Evolutionary conservation across 2,329 filamentous ascomycete genomes (phyloP), one percentile per base, ranked within the genome.

Genomic region (Triangularia verruculosa): DNA sequence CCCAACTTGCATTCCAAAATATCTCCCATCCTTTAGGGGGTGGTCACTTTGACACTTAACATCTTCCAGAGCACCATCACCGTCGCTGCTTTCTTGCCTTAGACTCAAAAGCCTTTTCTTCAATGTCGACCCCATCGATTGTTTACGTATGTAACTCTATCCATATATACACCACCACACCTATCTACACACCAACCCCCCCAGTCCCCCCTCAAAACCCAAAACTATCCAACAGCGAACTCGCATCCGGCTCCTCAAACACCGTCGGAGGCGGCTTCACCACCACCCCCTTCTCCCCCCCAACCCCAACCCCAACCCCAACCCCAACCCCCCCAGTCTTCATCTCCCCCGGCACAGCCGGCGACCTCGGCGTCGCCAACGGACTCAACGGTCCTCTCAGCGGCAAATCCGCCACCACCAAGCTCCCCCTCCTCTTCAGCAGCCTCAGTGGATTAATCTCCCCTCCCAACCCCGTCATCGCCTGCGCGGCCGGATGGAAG

Each of bases 191-290:
- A n/a, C n/a, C n/a, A n/a, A n/a, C n/a, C n/a, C n/a, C n/a, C n/a
- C n/a, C n/a, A n/a, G n/a, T n/a, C 34, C 4, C 34, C 15, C 34
- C 22, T 70, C 70, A 98, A 74, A 98, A 95, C 1, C 94, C 94
- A 83, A 98, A 98, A 74, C 86, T 93, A 80, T 98, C 94, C 70
- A 98, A 81, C 72, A 99, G 78, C 64, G 92, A 94, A 74, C 86
- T 92, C 27, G 91, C 85, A 78, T 96, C 93, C n/a, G 95, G 95
- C 76, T 99, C 95, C 70, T 96, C 84, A 74, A 98, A 98, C 67
- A 89, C 87, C 20, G 89, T 92, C 1, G 92, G 87, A 15, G 88
- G 83, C 13, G 85, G 82, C 71, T 89, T 84, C 65, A 74, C 62
- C 72, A 76, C 64, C 5, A 47, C 17, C 20, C 24, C 51, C 15